These are phyloP conservation scores for Xylaria sp. DNA, from an alignment of 2,329 filamentous ascomycete genomes.

Conservation along the genomic window DNA sequence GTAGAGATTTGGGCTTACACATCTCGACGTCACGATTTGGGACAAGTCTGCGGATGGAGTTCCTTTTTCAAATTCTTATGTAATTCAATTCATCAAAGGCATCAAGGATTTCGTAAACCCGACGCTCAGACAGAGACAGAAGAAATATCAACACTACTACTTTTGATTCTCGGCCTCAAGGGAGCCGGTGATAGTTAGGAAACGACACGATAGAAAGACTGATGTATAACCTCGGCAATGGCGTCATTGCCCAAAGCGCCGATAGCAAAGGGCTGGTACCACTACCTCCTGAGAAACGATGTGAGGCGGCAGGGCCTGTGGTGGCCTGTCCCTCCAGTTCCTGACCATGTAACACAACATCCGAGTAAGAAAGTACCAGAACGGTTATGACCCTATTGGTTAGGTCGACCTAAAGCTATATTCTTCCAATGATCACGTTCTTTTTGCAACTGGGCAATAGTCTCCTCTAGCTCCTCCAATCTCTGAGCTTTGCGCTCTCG, in stretches of 20 bases:
- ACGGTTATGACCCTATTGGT: conserved; percentile 30
- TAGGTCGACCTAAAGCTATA: conserved; percentile 52
- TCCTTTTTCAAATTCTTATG: too few relatives aligned
- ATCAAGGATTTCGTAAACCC: neutral
- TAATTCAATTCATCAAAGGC: too few relatives aligned
- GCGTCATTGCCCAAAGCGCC: conserved; percentile 35
- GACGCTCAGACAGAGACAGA: neutral
- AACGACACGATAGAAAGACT: conserved; percentile 34
- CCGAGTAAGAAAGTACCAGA: conserved; percentile 35
- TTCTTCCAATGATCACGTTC: conserved; percentile 71
- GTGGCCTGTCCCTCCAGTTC: conserved; percentile 44
- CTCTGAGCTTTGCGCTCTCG: conserved; percentile 83
- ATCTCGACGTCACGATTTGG: too few relatives aligned
- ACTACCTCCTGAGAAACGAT: conserved; percentile 29
- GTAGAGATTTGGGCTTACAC: too few relatives aligned
- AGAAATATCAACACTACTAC: neutral
- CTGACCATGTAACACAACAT: conserved; percentile 40
- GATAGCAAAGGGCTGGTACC: conserved; percentile 37
- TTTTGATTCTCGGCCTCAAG: neutral
- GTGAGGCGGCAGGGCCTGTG: conserved; percentile 32
- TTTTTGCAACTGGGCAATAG: conserved; percentile 71
- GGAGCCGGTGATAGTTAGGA: neutral
- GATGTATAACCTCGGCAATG: conserved; percentile 32
- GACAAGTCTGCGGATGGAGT: too few relatives aligned
- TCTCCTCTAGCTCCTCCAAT: conserved; percentile 74